Percentiles rank a stretch among this genome's conserved stretches.
Evolutionary conservation across 257 asterid species (phyloP).

Genomic region (Ilex aquifolium): DNA sequence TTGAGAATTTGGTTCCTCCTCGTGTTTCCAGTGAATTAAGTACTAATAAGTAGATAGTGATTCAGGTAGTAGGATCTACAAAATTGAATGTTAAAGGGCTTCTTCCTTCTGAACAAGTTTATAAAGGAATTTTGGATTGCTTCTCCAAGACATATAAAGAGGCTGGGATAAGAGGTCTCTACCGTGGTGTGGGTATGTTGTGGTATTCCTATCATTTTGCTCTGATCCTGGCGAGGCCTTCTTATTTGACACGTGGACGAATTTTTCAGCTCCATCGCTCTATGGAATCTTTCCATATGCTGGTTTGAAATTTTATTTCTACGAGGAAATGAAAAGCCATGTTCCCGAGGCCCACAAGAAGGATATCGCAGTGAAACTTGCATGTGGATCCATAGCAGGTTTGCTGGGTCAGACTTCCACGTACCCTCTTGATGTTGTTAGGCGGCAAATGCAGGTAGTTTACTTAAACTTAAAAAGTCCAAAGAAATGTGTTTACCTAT

Average conservation of each 20-base stretch:
- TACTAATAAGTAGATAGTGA: constrained; percentile 21
- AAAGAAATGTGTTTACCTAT: neutral
- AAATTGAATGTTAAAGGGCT: constrained; percentile 33
- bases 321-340: constrained; percentile 83
- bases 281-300: constrained; percentile 94
- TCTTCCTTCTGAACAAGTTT: constrained; percentile 39
- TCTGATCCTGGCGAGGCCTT: constrained; percentile 5
- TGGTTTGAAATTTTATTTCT: constrained; percentile 87
- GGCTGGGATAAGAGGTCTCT: constrained; percentile 76
- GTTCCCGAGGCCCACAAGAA: constrained; percentile 70
- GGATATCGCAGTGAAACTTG: constrained; percentile 70
- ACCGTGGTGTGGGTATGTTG: constrained; percentile 82
- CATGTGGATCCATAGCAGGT: constrained; percentile 93
- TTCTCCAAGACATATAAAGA: constrained; percentile 77
- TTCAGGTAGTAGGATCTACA: constrained; percentile 61
- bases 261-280: constrained; percentile 74
- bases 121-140: constrained; percentile 76
- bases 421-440: constrained; percentile 87
- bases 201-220: constrained; percentile 5
- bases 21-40: constrained; percentile 1
- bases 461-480: constrained; percentile 5
- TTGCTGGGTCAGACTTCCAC: constrained; percentile 92
- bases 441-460: constrained; percentile 95
- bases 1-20: neutral
- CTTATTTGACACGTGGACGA: constrained; percentile 3